Conservation (phyloP, 768 basidiomycete genomes). For the Sarcomyxa edulis region DNA sequence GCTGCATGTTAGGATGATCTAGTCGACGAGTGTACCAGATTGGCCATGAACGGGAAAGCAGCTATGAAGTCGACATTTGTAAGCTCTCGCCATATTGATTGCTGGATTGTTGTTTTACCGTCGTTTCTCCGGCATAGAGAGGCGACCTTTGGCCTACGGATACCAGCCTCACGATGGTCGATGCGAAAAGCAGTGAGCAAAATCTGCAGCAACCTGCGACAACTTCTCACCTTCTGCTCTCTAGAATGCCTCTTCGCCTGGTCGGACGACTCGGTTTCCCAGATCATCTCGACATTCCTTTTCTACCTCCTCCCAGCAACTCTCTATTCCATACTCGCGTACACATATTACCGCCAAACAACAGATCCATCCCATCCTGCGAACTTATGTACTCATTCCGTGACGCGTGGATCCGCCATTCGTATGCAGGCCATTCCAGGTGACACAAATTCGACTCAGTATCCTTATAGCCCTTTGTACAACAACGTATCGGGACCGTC, state of each 20-base stretch:
- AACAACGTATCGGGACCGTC: neutral
- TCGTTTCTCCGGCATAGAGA: neutral
- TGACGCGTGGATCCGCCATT: conserved; percentile 1
- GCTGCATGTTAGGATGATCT: conserved; percentile 7
- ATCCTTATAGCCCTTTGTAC: conserved; percentile 3
- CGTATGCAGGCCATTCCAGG: conserved; percentile 1
- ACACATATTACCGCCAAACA: conserved; percentile 8
- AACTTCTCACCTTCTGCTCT: neutral
- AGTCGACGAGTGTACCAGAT: conserved; percentile 6
- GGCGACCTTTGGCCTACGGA: neutral
- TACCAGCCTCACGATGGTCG: no score
- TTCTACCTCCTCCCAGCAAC: conserved; percentile 7
- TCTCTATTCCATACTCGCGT: conserved; percentile 6
- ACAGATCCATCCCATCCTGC: conserved; percentile 1
- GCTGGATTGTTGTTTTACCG: neutral
- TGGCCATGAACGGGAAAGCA: neutral
- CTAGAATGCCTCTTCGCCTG: conserved; percentile 7
- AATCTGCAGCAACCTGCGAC: no score
- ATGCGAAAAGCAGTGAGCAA: no score
- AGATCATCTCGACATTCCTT: conserved; percentile 6
- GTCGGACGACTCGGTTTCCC: neutral
- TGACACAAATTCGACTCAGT: no score
- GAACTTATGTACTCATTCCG: conserved; percentile 3
- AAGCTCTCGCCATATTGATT: neutral
- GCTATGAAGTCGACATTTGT: conserved; percentile 7